Evolutionary conservation across 2,329 filamentous ascomycete species (phyloP).

Genomic region (Stromatinia cepivora): DNA sequence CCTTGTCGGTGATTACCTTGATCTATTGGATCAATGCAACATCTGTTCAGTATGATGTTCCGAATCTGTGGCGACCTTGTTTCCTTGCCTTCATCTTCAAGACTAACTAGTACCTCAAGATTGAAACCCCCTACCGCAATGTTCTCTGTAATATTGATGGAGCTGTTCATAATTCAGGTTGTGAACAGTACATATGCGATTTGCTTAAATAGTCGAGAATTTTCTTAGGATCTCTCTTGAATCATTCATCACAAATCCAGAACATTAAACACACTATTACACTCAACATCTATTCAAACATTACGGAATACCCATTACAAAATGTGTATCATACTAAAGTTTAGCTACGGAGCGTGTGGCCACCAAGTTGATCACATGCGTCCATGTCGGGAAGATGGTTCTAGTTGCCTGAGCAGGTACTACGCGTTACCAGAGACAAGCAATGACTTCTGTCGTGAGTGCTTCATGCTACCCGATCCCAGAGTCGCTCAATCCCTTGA

Average conservation of each 20-base stretch:
- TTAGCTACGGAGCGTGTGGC: neutral
- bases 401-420: neutral
- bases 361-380: neutral
- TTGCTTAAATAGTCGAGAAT: neutral
- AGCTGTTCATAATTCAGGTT: neutral
- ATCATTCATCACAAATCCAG: neutral
- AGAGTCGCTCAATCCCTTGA: neutral
- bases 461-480: conserved; percentile 1
- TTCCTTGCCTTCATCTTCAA: neutral
- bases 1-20: neutral
- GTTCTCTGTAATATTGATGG: neutral
- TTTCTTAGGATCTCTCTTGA: no score
- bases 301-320: neutral
- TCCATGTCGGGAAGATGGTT: neutral
- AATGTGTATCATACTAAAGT: neutral
- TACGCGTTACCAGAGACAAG: neutral
- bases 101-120: no score
- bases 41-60: neutral
- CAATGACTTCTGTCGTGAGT: neutral
- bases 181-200: neutral
- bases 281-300: neutral
- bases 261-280: neutral
- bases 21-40: neutral
- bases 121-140: no score
- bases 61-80: neutral